A percentile compares a stretch with the other conserved stretches of the same genome.
These are phyloP conservation scores for Persicaria tinctoria DNA, from an alignment of 148 eudicot genomes.

Conservation along the genomic window DNA sequence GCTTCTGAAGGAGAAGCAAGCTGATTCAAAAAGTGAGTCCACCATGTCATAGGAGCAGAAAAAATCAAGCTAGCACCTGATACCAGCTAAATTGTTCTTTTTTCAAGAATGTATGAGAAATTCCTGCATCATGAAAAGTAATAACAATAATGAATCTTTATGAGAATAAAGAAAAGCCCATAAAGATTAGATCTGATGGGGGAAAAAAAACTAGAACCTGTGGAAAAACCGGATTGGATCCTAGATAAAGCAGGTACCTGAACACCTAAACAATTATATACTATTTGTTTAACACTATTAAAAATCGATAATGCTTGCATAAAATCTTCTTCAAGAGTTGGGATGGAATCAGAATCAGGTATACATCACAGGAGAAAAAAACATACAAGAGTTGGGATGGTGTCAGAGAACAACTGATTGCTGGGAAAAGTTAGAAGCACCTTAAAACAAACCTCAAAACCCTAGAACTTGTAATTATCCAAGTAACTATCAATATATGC, in stretches of 20 bases:
- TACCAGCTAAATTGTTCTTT: conserved; percentile 38
- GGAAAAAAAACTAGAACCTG: conserved; percentile 22
- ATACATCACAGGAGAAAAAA: neutral
- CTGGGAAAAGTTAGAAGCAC: neutral
- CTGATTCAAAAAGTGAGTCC: conserved; percentile 33
- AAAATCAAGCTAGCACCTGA: conserved; percentile 45
- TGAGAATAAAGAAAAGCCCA: neutral
- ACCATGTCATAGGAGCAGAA: conserved; percentile 35
- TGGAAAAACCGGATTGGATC: conserved; percentile 35
- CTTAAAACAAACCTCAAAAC: neutral
- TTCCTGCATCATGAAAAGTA: conserved; percentile 15
- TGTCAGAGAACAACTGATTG: neutral
- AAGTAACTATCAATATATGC: neutral
- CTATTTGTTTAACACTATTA: neutral
- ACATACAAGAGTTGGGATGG: neutral
- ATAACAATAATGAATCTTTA: neutral
- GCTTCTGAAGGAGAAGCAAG: conserved; percentile 20
- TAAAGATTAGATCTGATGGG: neutral
- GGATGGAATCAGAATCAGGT: neutral
- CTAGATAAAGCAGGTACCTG: conserved; percentile 27
- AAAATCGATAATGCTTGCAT: neutral
- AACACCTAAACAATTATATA: conserved; percentile 23
- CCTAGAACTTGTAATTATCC: neutral
- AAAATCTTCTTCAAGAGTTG: neutral
- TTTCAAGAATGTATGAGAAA: conserved; percentile 42